Percentiles rank a stretch among this genome's conserved stretches.
phyloP scores from a whole-genome alignment of 768 basidiomycete species.

The Phylloporus sp. region DNA sequence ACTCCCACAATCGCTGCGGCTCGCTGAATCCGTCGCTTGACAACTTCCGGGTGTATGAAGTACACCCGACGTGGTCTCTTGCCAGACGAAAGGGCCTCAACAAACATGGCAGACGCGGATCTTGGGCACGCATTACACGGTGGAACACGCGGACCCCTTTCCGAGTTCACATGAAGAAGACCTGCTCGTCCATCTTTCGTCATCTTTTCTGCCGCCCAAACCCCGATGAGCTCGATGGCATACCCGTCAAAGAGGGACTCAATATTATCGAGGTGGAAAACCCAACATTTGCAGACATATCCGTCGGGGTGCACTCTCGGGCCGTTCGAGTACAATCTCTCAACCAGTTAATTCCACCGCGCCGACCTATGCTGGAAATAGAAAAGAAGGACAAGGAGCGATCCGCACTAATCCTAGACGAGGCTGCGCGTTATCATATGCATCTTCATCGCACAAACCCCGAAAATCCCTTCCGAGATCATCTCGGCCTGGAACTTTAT shows the following conservation, averaged over 20 bases:
- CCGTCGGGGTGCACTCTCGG: constrained; percentile 39
- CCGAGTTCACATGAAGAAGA: constrained; percentile 47
- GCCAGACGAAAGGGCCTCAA: constrained; percentile 38
- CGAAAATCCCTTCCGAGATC: constrained; percentile 39
- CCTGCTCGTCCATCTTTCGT: constrained; percentile 43
- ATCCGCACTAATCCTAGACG: constrained; percentile 43
- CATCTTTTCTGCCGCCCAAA: constrained; percentile 36
- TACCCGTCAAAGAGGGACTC: constrained; percentile 36
- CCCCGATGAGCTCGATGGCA: constrained; percentile 30
- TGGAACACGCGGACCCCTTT: constrained; percentile 57
- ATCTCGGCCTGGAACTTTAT: constrained; percentile 51
- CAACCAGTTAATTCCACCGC: constrained; percentile 37
- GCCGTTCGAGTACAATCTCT: constrained; percentile 42
- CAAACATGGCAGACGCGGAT: constrained; percentile 34
- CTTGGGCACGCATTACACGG: constrained; percentile 50
- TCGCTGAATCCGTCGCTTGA: constrained; percentile 53
- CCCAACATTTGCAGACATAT: constrained; percentile 45
- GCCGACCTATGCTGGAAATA: constrained; percentile 36
- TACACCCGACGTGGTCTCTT: constrained; percentile 55
- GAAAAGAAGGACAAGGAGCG: constrained; percentile 31
- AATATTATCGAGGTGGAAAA: constrained; percentile 44
- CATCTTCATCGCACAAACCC: constrained; percentile 52
- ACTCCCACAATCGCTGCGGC: constrained; percentile 55
- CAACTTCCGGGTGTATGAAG: constrained; percentile 45
- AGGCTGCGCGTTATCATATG: constrained; percentile 55